Percentiles rank a stretch among this genome's conserved stretches.
Conservation (phyloP, 2,329 filamentous ascomycete genomes). For the Pyricularia sp. region DNA sequence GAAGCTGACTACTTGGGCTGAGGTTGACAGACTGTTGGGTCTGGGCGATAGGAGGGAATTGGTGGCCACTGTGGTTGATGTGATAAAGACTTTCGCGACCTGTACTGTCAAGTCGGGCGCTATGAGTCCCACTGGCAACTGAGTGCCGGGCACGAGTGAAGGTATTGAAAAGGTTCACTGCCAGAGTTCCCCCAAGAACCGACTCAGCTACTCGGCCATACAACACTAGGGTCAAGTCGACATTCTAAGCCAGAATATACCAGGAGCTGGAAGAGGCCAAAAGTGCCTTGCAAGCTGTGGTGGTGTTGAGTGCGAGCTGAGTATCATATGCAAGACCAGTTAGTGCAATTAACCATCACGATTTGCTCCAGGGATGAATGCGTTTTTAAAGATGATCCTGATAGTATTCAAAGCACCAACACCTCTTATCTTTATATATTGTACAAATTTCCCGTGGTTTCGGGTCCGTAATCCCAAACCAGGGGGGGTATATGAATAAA, state of each 20-base stretch:
- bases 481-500: not conserved
- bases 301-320: no score
- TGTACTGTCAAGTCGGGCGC: not conserved
- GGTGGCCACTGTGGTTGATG: not conserved
- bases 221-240: no score
- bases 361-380: no score
- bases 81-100: not conserved
- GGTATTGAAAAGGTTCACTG: no score
- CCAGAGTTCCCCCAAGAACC: no score
- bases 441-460: not conserved
- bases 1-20: constrained; percentile 17
- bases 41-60: not conserved
- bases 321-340: no score
- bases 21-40: constrained; percentile 6
- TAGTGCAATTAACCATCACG: no score
- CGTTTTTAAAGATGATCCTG: not conserved
- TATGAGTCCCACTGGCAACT: not conserved
- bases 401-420: not conserved
- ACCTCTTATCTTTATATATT: not conserved
- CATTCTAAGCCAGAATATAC: no score
- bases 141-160: not conserved
- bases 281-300: no score
- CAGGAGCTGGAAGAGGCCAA: no score
- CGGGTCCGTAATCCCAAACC: constrained; percentile 1
- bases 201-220: no score